phyloP scores from a whole-genome alignment of 116 monocot genomes.

The Papilionanthe hybrid region DNA sequence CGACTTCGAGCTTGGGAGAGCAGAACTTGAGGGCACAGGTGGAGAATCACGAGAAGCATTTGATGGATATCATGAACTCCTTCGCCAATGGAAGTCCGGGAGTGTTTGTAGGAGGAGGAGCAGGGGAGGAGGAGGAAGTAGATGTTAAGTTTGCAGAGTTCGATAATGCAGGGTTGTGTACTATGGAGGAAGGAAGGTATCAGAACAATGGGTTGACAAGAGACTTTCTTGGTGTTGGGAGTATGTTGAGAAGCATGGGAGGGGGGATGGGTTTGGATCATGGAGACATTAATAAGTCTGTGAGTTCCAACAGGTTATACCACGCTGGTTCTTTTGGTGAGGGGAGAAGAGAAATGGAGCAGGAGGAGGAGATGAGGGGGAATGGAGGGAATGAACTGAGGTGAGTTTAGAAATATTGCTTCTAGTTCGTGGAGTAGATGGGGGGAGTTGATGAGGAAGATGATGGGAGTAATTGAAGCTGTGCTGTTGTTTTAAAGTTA shows the following conservation, averaged over 20 bases:
- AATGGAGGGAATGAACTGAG: too few relatives aligned
- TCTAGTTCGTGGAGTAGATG: too few relatives aligned
- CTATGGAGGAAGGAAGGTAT: conserved; percentile 40
- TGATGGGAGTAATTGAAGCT: too few relatives aligned
- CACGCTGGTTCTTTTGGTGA: conserved; percentile 2
- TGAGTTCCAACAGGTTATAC: conserved; percentile 12
- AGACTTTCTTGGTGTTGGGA: conserved; percentile 86
- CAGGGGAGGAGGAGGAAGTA: conserved; percentile 12
- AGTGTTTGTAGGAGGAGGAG: conserved; percentile 33
- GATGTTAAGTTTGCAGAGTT: conserved; percentile 21
- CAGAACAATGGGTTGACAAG: conserved; percentile 47
- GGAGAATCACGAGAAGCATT: conserved; percentile 40
- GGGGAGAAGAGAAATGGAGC: background rate
- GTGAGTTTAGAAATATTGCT: too few relatives aligned
- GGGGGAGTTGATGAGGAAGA: too few relatives aligned
- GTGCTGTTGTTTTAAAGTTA: background rate
- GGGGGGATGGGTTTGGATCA: conserved; percentile 17
- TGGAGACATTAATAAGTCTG: conserved; percentile 37
- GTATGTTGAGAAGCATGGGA: conserved; percentile 42
- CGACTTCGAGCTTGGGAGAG: conserved; percentile 23
- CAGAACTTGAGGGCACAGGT: conserved; percentile 19
- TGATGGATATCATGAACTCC: conserved; percentile 88
- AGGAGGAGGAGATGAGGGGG: background rate
- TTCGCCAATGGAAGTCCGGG: conserved; percentile 41
- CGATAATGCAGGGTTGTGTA: conserved; percentile 23